Base-by-base conservation (phyloP, 164 flowering plant species). In the Vitis rotundifolia region DNA sequence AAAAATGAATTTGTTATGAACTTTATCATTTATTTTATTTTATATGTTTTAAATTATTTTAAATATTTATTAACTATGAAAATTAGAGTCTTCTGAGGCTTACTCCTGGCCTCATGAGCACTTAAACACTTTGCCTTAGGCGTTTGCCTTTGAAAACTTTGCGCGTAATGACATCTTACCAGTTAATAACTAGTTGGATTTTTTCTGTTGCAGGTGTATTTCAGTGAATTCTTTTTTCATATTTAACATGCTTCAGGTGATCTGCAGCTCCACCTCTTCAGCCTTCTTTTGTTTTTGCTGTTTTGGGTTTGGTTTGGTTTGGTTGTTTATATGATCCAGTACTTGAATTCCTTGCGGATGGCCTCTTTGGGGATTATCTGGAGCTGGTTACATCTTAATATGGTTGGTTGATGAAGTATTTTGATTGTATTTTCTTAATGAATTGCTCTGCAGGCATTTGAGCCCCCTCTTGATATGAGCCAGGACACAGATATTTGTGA, bases 401-500 rank as follows among this genome's bases (percentile, higher is more conserved):
- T 63, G 48, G n/a, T 62, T 69, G 15, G 37, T 75, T 60, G 28
- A 67, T 75, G 11, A 57, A 7, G 11, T 68, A 37, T 14, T 10
- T 9, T 60, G 14, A 22, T 26, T 59, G 28, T 44, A 26, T 75
- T 69, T 19, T 14, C 29, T 12, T 60, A 63, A 37, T 13, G 37
- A 51, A n/a, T 51, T 71, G 10, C 64, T 5, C 72, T 66, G 68
- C 86, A 95, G 99, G 94, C 91, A 73, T 95, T 95, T 88, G 97
- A 92, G 22, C 96, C 99, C 59, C 97, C 98, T 47, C 74, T 94
- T 68, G 97, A 94, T 81, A 84, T 94, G 95, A 91, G 89, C 74
- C 89, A 83, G 75, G 93, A 88, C 66, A 65, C 72, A 16, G 87
- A 86, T 77, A 67, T 68, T 64, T 76, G 79, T 82, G 93, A 83